Conservation (phyloP, 805 yeast genomes). For the Wickerhamiella australiensis region DNA sequence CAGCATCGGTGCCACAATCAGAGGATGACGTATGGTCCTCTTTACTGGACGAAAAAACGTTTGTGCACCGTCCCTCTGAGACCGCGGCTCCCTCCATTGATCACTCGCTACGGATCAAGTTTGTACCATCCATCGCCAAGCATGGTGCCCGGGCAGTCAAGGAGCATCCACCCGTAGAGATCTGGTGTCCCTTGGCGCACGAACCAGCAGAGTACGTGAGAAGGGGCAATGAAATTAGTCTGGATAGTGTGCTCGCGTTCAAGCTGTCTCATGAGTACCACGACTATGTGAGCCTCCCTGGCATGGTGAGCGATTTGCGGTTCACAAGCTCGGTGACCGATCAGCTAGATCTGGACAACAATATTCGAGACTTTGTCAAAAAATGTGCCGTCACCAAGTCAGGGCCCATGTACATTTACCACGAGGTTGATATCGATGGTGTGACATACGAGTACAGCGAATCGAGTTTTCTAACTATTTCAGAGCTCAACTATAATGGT, state of each 20-base stretch:
- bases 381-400: constrained; percentile 12
- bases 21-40: neutral
- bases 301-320: constrained; percentile 34
- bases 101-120: constrained; percentile 33
- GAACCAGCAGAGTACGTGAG: constrained; percentile 25
- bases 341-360: constrained; percentile 20
- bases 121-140: constrained; percentile 33
- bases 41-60: constrained; percentile 9
- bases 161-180: constrained; percentile 42
- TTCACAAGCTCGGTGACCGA: constrained; percentile 27
- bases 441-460: constrained; percentile 1
- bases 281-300: constrained; percentile 35
- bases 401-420: constrained; percentile 31
- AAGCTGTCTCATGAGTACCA: constrained; percentile 38
- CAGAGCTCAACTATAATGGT: constrained; percentile 33
- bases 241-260: constrained; percentile 31
- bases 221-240: neutral
- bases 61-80: constrained; percentile 2
- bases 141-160: constrained; percentile 21
- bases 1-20: neutral
- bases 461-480: constrained; percentile 32
- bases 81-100: neutral
- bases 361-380: constrained; percentile 33
- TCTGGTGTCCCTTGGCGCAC: constrained; percentile 36
- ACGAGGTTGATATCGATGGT: constrained; percentile 29